These are phyloP conservation scores for Colletotrichum graminicola DNA, from an alignment of 2,329 filamentous ascomycete genomes.

Conservation along the genomic window DNA sequence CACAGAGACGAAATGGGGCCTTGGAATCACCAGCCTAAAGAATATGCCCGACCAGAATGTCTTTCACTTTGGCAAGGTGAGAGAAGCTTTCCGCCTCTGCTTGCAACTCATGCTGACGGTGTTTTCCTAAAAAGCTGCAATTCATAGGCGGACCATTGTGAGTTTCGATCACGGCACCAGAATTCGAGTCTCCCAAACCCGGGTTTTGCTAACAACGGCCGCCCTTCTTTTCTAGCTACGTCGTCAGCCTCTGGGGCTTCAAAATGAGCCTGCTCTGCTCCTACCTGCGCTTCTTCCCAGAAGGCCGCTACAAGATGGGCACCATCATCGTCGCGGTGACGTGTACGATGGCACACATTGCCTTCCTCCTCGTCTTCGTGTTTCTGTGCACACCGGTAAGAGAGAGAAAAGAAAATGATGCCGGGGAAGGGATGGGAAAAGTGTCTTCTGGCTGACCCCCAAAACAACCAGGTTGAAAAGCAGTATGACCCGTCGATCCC, in stretches of 20 bases:
- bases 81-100: not conserved
- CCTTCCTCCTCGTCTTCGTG: conserved; percentile 53
- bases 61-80: conserved; percentile 52
- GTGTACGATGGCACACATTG: conserved; percentile 54
- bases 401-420: no score
- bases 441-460: not conserved
- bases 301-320: conserved; percentile 49
- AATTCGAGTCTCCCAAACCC: no score
- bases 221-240: conserved; percentile 49
- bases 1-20: conserved; percentile 59
- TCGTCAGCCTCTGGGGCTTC: conserved; percentile 58
- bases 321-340: conserved; percentile 52
- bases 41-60: conserved; percentile 55
- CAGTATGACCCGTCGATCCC: conserved; percentile 57
- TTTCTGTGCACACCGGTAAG: conserved; percentile 53
- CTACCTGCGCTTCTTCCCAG: conserved; percentile 59
- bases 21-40: conserved; percentile 51
- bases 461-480: conserved; percentile 45
- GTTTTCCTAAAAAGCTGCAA: conserved; percentile 47
- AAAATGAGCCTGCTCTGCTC: conserved; percentile 60
- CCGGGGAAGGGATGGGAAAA: no score
- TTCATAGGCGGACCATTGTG: conserved; percentile 58
- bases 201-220: conserved; percentile 1
- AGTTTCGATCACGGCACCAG: conserved; percentile 27
- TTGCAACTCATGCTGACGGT: fast-evolving